Evolutionary conservation across 768 basidiomycete species (phyloP).

Genomic region (Leucosporidium creatinivorum): DNA sequence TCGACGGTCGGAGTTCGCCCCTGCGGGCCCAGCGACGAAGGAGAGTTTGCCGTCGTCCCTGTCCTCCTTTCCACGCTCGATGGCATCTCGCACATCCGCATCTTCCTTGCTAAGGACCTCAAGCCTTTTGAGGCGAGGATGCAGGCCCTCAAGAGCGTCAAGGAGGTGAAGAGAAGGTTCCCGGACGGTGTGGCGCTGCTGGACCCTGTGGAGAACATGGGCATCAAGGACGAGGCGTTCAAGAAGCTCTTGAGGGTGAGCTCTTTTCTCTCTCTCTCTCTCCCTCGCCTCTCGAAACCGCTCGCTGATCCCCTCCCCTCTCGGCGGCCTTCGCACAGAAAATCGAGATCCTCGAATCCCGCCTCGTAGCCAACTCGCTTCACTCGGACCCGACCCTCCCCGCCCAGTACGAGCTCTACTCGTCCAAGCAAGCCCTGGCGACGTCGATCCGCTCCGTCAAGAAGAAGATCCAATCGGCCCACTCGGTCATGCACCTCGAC

Average conservation of each 20-base stretch:
- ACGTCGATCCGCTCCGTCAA: slow-evolving; percentile 67
- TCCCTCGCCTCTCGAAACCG: background rate
- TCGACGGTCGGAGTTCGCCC: slow-evolving; percentile 59
- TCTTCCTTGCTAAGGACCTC: slow-evolving; percentile 84
- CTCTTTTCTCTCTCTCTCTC: slow-evolving; percentile 1
- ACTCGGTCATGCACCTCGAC: slow-evolving; percentile 88
- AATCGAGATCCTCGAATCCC: slow-evolving; percentile 82
- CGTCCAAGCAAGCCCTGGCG: slow-evolving; percentile 64
- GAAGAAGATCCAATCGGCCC: slow-evolving; percentile 78
- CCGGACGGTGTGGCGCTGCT: slow-evolving; percentile 77
- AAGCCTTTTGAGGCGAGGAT: slow-evolving; percentile 66
- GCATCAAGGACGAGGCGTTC: slow-evolving; percentile 91
- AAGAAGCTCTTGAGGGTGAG: slow-evolving; percentile 70
- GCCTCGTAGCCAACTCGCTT: slow-evolving; percentile 69
- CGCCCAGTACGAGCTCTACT: slow-evolving; percentile 70
- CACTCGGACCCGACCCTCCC: slow-evolving; percentile 71
- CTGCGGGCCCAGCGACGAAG: slow-evolving; percentile 62
- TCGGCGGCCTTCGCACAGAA: slow-evolving; percentile 58
- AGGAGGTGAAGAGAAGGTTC: slow-evolving; percentile 85
- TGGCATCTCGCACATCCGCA: slow-evolving; percentile 73
- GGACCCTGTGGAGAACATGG: slow-evolving; percentile 91
- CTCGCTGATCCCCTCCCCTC: background rate
- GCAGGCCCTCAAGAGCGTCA: slow-evolving; percentile 78
- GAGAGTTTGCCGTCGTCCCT: slow-evolving; percentile 76
- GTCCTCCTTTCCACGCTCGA: slow-evolving; percentile 81